Conservation (phyloP, 768 basidiomycete species). For the Naganishia vaughanmartiniae region DNA sequence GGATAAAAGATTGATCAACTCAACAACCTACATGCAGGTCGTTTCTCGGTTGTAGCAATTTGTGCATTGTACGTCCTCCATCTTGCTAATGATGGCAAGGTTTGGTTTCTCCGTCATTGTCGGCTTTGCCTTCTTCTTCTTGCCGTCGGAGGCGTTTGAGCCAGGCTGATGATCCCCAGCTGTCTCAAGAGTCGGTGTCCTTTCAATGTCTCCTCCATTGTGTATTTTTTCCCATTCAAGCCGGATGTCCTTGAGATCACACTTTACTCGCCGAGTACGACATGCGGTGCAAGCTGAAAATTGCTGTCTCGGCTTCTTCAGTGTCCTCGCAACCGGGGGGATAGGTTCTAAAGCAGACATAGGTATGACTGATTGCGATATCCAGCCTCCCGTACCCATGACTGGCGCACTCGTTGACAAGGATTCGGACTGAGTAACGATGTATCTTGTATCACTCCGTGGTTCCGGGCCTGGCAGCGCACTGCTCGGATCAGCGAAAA, state of each 20-base stretch:
- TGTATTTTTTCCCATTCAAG: slow-evolving; percentile 49
- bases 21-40: slow-evolving; percentile 79
- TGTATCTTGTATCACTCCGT: neutral
- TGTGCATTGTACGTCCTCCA: slow-evolving; percentile 64
- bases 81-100: slow-evolving; percentile 21
- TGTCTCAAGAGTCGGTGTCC: slow-evolving; percentile 49
- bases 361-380: neutral
- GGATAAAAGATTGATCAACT: no score
- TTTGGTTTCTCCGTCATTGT: slow-evolving; percentile 1
- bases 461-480: no score
- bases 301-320: slow-evolving; percentile 53
- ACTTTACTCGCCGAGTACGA: slow-evolving; percentile 87
- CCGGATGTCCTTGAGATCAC: slow-evolving; percentile 82
- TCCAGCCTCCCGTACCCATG: slow-evolving; percentile 3
- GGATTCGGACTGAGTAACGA: neutral
- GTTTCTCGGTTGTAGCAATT: slow-evolving; percentile 85
- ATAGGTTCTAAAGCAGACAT: neutral
- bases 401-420: slow-evolving; percentile 1
- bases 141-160: slow-evolving; percentile 16
- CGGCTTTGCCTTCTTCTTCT: slow-evolving; percentile 26
- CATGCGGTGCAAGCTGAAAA: slow-evolving; percentile 94
- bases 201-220: neutral
- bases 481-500: neutral
- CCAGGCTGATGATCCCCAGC: slow-evolving; percentile 32
- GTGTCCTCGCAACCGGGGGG: neutral